Evolutionary conservation across 257 asterid genomes (phyloP).

Genomic region (Orobanche coerulescens): DNA sequence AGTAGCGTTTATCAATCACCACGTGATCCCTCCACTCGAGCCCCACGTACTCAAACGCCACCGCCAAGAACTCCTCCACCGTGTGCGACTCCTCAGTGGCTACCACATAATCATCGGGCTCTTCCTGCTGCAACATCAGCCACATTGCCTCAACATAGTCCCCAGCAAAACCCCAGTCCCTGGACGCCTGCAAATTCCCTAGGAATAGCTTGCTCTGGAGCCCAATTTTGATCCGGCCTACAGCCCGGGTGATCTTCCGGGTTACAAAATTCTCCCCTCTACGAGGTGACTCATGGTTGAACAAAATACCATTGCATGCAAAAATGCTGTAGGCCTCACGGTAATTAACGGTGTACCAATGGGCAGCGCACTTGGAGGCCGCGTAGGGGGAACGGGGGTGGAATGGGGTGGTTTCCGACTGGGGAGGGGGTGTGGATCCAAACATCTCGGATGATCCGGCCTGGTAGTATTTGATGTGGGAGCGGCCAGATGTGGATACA

Average conservation of each 20-base stretch:
- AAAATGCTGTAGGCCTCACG: slow-evolving; percentile 82
- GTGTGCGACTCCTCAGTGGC: slow-evolving; percentile 97
- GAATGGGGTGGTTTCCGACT: slow-evolving; percentile 70
- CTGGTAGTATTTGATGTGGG: slow-evolving; percentile 72
- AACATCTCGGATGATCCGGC: slow-evolving; percentile 99
- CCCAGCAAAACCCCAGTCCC: slow-evolving; percentile 98
- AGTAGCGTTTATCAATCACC: slow-evolving; percentile 72
- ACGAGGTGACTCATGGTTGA: slow-evolving; percentile 88
- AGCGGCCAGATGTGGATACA: slow-evolving; percentile 70
- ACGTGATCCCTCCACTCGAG: slow-evolving; percentile 91
- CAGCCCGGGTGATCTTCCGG: slow-evolving; percentile 89
- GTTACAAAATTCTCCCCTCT: slow-evolving; percentile 98
- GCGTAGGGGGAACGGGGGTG: slow-evolving; percentile 97
- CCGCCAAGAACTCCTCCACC: slow-evolving; percentile 74
- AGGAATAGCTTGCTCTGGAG: slow-evolving; percentile 82
- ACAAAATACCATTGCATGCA: slow-evolving; percentile 91
- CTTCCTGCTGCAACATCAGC: slow-evolving; percentile 97
- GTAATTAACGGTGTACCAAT: slow-evolving; percentile 97
- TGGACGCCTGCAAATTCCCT: slow-evolving; percentile 78
- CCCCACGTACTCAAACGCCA: slow-evolving; percentile 74
- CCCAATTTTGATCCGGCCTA: slow-evolving; percentile 88
- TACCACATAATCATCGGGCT: slow-evolving; percentile 92
- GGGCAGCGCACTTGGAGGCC: slow-evolving; percentile 93
- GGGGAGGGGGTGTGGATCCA: slow-evolving; percentile 97
- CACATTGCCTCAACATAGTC: slow-evolving; percentile 99